A percentile compares a stretch with the other conserved stretches of the same genome.
phyloP scores from a whole-genome alignment of 441 rosid genomes.

The Capsella rubella region DNA sequence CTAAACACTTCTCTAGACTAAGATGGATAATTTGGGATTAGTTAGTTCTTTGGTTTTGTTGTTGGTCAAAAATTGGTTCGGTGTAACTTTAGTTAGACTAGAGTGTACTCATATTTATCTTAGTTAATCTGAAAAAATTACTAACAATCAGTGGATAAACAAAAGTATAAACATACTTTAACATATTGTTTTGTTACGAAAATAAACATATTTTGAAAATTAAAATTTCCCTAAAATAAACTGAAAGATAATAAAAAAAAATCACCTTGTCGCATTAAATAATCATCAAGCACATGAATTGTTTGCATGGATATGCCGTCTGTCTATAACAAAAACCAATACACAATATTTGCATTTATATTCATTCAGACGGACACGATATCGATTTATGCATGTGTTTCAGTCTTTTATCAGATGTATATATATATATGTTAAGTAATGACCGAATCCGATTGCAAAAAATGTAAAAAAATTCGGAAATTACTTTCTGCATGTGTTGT shows the following conservation, averaged over 20 bases:
- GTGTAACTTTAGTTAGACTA: neutral
- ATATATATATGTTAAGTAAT: neutral
- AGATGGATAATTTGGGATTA: neutral
- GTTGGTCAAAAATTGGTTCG: neutral
- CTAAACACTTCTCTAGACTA: neutral
- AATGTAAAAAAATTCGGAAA: conserved; percentile 1
- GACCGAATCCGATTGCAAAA: conserved; percentile 22
- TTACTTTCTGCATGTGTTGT: conserved; percentile 1
- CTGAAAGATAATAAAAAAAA: neutral
- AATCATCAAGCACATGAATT: conserved; percentile 27
- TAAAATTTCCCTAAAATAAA: no score
- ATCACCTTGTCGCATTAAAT: conserved; percentile 17
- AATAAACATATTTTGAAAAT: no score
- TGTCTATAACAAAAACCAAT: neutral
- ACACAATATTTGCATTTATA: conserved; percentile 15
- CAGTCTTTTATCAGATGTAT: conserved; percentile 18
- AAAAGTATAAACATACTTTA: no score
- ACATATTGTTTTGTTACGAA: no score
- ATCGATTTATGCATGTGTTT: conserved; percentile 19
- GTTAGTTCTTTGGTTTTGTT: neutral
- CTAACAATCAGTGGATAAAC: no score
- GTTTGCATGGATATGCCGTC: conserved; percentile 12
- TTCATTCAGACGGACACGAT: conserved; percentile 32
- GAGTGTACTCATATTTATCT: neutral
- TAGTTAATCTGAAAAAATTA: no score